Evolutionary conservation across 805 yeast genomes (phyloP).

Genomic region (Lachancea kluyveri): DNA sequence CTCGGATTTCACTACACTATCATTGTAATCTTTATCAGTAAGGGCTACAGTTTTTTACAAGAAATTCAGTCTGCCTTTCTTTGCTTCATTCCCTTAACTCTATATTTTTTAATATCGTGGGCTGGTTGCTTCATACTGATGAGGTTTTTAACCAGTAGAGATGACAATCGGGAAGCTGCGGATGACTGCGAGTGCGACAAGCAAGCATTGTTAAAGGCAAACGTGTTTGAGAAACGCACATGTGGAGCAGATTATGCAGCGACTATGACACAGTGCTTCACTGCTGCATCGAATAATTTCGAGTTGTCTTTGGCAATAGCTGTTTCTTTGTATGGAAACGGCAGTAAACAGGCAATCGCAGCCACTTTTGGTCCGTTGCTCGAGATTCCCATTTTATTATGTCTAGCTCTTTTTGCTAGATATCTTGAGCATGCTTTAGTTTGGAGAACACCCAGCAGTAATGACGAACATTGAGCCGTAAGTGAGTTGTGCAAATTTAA

Average conservation of each 20-base stretch:
- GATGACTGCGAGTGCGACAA: constrained; percentile 38
- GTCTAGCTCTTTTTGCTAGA: constrained; percentile 34
- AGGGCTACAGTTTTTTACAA: constrained; percentile 42
- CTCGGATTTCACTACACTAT: constrained; percentile 48
- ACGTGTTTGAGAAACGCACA: constrained; percentile 20
- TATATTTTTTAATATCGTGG: constrained; percentile 45
- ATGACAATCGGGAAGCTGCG: constrained; percentile 11
- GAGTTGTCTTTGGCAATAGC: constrained; percentile 52
- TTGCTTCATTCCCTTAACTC: constrained; percentile 43
- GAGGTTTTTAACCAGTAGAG: constrained; percentile 27
- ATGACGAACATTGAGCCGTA: too few species aligned
- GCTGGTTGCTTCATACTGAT: constrained; percentile 36
- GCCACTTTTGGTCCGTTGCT: constrained; percentile 55
- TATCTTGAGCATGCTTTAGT: constrained; percentile 30
- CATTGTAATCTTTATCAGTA: constrained; percentile 44
- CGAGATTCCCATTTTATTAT: constrained; percentile 49
- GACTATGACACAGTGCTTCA: constrained; percentile 46
- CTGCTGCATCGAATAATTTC: constrained; percentile 54
- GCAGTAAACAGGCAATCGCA: constrained; percentile 48
- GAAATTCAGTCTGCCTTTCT: constrained; percentile 45
- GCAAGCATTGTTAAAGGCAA: constrained; percentile 12
- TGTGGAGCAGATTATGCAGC: constrained; percentile 38
- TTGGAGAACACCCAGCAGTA: too few species aligned
- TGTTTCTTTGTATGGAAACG: constrained; percentile 45
- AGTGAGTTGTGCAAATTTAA: too few species aligned